Conservation (phyloP, 768 basidiomycete genomes). For the Dentipellis fragilis region DNA sequence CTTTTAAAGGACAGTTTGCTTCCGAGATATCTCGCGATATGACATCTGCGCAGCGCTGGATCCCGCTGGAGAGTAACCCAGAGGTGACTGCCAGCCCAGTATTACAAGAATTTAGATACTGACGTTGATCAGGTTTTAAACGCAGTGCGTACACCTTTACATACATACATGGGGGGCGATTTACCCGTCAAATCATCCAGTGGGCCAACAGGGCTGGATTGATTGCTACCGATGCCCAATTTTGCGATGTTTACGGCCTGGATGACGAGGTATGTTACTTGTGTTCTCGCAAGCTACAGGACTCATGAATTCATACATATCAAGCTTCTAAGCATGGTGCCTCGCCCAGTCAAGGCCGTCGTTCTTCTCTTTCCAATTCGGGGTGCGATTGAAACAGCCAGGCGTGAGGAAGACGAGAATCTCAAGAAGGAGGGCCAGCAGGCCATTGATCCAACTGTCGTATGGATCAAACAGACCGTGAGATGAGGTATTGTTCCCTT, state of each 20-base stretch:
- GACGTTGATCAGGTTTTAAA: slow-evolving; percentile 5
- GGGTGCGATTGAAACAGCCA: slow-evolving; percentile 36
- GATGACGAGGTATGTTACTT: slow-evolving; percentile 7
- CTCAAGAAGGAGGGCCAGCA: slow-evolving; percentile 37
- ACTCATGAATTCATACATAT: background rate
- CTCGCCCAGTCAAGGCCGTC: slow-evolving; percentile 72
- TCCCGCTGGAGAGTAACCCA: slow-evolving; percentile 75
- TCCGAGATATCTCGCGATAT: no score
- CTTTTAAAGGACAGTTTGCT: no score
- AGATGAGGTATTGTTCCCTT: slow-evolving; percentile 11
- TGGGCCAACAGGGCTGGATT: slow-evolving; percentile 2
- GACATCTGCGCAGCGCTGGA: slow-evolving; percentile 33
- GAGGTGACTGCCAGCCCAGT: slow-evolving; percentile 23
- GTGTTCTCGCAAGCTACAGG: background rate
- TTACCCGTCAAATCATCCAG: background rate
- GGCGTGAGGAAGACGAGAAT: slow-evolving; percentile 49
- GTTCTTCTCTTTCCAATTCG: slow-evolving; percentile 76
- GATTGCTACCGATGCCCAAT: slow-evolving; percentile 3
- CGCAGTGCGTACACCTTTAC: slow-evolving; percentile 25
- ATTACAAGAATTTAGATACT: slow-evolving; percentile 20
- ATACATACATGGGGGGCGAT: no score
- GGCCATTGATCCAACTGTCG: slow-evolving; percentile 49
- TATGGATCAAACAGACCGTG: slow-evolving; percentile 91
- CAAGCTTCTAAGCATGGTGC: slow-evolving; percentile 62
- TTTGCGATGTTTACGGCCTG: slow-evolving; percentile 12